Conservation (phyloP, 805 yeast genomes). For the Barnettozyma pratensis region DNA sequence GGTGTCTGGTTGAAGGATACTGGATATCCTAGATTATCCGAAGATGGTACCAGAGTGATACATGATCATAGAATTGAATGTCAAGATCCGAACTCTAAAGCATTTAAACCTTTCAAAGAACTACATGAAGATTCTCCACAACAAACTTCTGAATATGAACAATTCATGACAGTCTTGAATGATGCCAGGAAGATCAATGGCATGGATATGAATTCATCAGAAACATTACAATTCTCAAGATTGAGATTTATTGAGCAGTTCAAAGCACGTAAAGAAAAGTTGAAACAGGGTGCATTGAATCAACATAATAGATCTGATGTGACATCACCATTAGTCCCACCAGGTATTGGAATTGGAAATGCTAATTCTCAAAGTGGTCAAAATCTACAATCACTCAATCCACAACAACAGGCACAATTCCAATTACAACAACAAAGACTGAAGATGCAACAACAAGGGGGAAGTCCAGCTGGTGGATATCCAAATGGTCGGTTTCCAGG, state of each 20-base stretch:
- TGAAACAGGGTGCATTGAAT: conserved; percentile 38
- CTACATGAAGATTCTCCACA: conserved; percentile 70
- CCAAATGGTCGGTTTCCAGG: conserved; percentile 7
- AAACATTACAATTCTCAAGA: conserved; percentile 69
- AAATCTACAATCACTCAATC: conserved; percentile 8
- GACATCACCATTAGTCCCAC: background rate
- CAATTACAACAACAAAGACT: conserved; percentile 27
- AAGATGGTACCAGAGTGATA: conserved; percentile 23
- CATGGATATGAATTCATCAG: conserved; percentile 18
- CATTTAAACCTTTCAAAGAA: conserved; percentile 38
- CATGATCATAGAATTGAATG: conserved; percentile 39
- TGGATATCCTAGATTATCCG: background rate
- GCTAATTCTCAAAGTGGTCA: conserved; percentile 1
- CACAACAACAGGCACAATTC: conserved; percentile 26
- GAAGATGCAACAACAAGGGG: conserved; percentile 16
- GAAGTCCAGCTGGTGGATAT: no score
- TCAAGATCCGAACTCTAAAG: conserved; percentile 31
- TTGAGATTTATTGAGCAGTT: conserved; percentile 85
- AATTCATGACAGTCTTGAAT: conserved; percentile 70
- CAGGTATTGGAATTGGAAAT: conserved; percentile 14
- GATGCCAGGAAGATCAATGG: conserved; percentile 33
- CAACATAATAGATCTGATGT: conserved; percentile 9
- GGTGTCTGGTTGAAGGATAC: background rate
- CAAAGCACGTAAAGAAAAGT: conserved; percentile 58
- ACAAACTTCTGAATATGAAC: conserved; percentile 83